Evolutionary conservation across 2,329 filamentous ascomycete genomes (phyloP), one percentile per base, ranked within the genome.

Genomic region (Coleophoma cylindrospora): DNA sequence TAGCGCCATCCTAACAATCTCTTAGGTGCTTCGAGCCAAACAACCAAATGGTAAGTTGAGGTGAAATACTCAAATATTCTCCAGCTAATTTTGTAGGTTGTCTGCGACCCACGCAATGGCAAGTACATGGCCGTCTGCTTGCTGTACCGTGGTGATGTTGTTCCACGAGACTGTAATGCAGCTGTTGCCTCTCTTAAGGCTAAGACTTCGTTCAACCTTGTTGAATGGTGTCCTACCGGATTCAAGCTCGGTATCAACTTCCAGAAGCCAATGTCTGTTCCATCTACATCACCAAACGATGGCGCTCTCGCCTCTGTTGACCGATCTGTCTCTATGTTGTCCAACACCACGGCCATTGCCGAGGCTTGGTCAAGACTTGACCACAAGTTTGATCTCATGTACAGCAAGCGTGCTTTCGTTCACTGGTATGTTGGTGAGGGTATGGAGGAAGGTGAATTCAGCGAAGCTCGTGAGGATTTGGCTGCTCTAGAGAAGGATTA

Each of bases 341-440:
- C 77, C 64, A 86, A 86, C 70, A 85, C 82, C 48, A 86, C 82
- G 22, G 79, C 82, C 40, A 85, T 86, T 52, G 73, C 80, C 43
- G 81, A 85, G 65, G 82, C 81, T 9, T 86, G 82, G 82, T 74
- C 73, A 43, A 73, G 80, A 56, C 74, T 85, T 34, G 79, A 83
- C 63, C 79, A 82, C 69, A 85, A 86, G 64, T 86, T 86, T 66
- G 82, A 86, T 61, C 76, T 86, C 54, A 86, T 86, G 82, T 85
- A 85, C 69, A 77, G 76, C 54, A 86, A 85, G 72, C 78, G 82
- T 55, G 82, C 82, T 12, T 86, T 86, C 62, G 82, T 85, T n/a
- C 82, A 85, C 65, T 85, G 82, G 82, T 86, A 85, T 59, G 82
- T 85, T 50, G 82, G 82, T 57, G 82, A 85, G 66, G 82, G 82